A percentile compares a stretch with the other conserved stretches of the same genome.
Evolutionary conservation across 352 stramenopile genomes (phyloP).

Genomic region (Phytophthora uliginosa): DNA sequence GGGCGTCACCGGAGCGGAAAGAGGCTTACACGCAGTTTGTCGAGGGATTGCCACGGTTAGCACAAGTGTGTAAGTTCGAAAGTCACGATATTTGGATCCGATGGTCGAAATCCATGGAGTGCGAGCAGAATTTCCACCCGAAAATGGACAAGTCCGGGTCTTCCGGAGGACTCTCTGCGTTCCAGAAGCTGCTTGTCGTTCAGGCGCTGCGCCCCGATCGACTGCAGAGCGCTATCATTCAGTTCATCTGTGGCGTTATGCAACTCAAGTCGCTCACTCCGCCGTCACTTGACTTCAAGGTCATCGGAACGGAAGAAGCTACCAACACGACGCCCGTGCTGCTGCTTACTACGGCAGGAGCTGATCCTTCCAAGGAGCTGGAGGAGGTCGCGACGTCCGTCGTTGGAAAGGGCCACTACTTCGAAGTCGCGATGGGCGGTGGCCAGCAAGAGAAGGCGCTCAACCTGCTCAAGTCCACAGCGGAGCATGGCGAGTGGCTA

Average conservation of each 20-base stretch:
- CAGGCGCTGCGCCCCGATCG: slow-evolving; percentile 93
- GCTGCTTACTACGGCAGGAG: slow-evolving; percentile 94
- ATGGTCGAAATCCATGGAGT: slow-evolving; percentile 92
- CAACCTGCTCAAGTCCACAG: slow-evolving; percentile 77
- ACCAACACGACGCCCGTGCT: slow-evolving; percentile 88
- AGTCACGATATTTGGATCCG: slow-evolving; percentile 89
- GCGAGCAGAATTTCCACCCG: slow-evolving; percentile 92
- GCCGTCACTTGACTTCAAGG: slow-evolving; percentile 82
- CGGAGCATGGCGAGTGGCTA: slow-evolving; percentile 93
- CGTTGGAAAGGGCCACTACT: slow-evolving; percentile 92
- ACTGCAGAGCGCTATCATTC: slow-evolving; percentile 90
- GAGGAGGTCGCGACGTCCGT: slow-evolving; percentile 90
- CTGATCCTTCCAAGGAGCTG: slow-evolving; percentile 95
- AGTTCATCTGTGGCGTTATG: slow-evolving; percentile 92
- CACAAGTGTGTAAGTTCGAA: slow-evolving; percentile 85
- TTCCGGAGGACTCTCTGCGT: slow-evolving; percentile 75
- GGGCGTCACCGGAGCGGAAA: slow-evolving; percentile 88
- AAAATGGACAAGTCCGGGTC: slow-evolving; percentile 79
- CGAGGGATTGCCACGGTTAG: slow-evolving; percentile 77
- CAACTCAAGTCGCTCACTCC: slow-evolving; percentile 90
- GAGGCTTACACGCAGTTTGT: slow-evolving; percentile 85
- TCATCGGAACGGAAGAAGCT: slow-evolving; percentile 73
- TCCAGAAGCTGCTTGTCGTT: slow-evolving; percentile 95
- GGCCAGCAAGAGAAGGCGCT: slow-evolving; percentile 95
- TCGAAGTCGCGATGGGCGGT: slow-evolving; percentile 96